Evolutionary conservation across 768 basidiomycete species (phyloP), one percentile per base, ranked within the genome.

Genomic region (Boletus vermiculosoides): DNA sequence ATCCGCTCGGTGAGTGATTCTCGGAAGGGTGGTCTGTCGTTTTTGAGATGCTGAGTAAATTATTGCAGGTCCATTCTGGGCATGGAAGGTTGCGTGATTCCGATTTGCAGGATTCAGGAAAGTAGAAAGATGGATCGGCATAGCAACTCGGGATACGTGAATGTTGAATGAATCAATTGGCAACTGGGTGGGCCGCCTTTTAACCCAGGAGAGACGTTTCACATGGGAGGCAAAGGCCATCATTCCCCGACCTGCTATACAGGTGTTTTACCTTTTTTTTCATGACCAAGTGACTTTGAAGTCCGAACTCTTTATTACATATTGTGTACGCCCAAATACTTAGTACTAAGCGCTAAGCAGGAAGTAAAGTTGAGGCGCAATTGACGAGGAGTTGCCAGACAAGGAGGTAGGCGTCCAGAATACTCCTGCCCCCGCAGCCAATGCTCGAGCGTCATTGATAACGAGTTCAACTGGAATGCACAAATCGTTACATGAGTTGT

Each of bases 41-140:
- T 46, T 9, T 12, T 34, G 28, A 23, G 48, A 15, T 25, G 7
- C 36, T 60, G 18, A 56, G 1, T 23, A 45, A 12, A 49, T 30
- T 12, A 11, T 28, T 42, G 30, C 31, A 79, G 76, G 78, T n/a
- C 77, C 76, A 0, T 76, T 73, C 57, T 77, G 76, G 76, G 66
- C 71, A 16, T 77, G 76, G 76, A 79, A 75, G 55, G 78, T 77
- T 0, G 66, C 63, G 8, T 76, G 56, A 73, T 40, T 34, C 39
- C 5, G 30, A 44, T 44, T 11, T 36, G 18, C 18, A 36, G 28
- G 31, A n/a, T n/a, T n/a, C n/a, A n/a, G n/a, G 20, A 40, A 23
- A 16, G 9, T 28, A 9, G 40, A 13, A 18, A 11, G 51, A 45
- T 8, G 8, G 48, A 25, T 23, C 22, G 23, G 7, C 22, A 5